phyloP scores from a whole-genome alignment of 495 filamentous ascomycete species.

The Daldinia caldariorum region DNA sequence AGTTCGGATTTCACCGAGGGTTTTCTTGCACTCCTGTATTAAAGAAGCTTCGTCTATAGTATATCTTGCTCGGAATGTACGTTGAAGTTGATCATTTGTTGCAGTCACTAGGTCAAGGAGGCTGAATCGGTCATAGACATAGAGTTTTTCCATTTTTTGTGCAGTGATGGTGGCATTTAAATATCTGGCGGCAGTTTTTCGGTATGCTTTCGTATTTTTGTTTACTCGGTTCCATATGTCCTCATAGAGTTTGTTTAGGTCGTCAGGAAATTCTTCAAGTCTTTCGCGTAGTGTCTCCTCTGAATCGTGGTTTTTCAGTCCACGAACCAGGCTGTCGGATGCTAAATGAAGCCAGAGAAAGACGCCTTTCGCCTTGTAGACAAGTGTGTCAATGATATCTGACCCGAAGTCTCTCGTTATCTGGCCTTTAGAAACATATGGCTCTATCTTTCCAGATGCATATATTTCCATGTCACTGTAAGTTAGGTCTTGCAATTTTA shows the following conservation, averaged over 20 bases:
- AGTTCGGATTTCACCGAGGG: not conserved
- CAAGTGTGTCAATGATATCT: not conserved
- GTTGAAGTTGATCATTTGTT: not conserved
- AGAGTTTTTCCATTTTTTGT: too few relatives aligned
- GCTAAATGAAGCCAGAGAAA: constrained; percentile 5
- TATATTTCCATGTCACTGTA: not conserved
- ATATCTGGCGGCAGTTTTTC: not conserved
- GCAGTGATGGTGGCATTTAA: not conserved
- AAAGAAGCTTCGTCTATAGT: not conserved
- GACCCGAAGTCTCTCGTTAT: too few relatives aligned
- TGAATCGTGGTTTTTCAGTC: not conserved
- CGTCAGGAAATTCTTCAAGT: not conserved
- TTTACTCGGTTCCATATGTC: not conserved
- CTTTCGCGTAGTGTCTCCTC: not conserved
- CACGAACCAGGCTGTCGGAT: not conserved
- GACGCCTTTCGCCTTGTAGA: not conserved
- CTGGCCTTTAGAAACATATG: not conserved
- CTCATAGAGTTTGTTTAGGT: not conserved
- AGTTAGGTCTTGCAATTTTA: not conserved
- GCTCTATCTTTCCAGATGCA: not conserved
- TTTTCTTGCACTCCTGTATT: not conserved
- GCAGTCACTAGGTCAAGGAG: not conserved
- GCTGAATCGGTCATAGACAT: too few relatives aligned
- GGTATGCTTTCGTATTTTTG: not conserved
- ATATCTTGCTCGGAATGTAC: too few relatives aligned